Percentiles rank a stretch among this genome's conserved stretches.
Conservation (phyloP, 805 yeast species). For the Candida boleticola region DNA sequence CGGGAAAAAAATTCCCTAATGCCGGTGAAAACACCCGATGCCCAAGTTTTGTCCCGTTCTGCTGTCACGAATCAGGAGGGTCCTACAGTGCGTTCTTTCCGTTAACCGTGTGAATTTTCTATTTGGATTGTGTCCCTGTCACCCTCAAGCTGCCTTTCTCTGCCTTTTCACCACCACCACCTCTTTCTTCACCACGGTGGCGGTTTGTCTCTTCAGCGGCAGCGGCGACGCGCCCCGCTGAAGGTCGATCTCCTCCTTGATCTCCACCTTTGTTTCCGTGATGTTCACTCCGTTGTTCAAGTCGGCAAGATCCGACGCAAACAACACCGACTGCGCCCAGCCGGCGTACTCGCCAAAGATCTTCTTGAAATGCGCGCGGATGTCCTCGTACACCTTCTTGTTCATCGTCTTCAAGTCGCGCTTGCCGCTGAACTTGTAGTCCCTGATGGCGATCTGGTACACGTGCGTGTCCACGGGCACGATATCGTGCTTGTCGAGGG, state of each 20-base stretch:
- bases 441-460: conserved; percentile 81
- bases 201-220: not conserved
- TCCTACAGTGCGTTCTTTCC: no score
- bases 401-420: conserved; percentile 45
- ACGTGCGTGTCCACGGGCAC: conserved; percentile 98
- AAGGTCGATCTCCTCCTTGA: conserved; percentile 1
- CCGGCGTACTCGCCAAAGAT: conserved; percentile 94
- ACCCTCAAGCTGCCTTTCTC: not conserved
- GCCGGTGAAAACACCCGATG: no score
- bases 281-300: conserved; percentile 63
- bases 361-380: conserved; percentile 56
- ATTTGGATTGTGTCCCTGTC: no score
- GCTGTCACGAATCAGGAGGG: no score
- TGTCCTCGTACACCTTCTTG: conserved; percentile 50
- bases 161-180: not conserved
- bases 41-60: no score
- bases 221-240: no score
- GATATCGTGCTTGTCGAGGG: conserved; percentile 77
- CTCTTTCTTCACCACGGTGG: not conserved
- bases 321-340: conserved; percentile 96
- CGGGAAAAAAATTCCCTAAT: no score
- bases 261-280: not conserved
- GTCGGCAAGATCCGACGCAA: conserved; percentile 78
- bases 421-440: conserved; percentile 58
- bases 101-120: no score